Evolutionary conservation across 495 filamentous ascomycete genomes (phyloP), one percentile per base, ranked within the genome.

Genomic region (Xylaria scruposa): DNA sequence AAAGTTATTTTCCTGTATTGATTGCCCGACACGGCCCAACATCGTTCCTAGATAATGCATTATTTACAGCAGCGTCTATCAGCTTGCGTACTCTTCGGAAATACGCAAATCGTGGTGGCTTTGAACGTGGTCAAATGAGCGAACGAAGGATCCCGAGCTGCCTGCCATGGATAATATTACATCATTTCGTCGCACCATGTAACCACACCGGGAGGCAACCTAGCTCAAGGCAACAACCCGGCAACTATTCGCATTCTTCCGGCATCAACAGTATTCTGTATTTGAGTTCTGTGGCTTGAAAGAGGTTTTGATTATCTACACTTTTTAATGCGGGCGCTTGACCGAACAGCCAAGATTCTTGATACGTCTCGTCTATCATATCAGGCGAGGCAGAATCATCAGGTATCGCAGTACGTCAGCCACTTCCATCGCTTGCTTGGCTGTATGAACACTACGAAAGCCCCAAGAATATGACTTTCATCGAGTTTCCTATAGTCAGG

Each of bases 1-100:
- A 17, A 51, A 51, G 19, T 26, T 21, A 8, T 33, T n/a, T 29
- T 6, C 15, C 31, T 53, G 29, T 53, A 38, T 51, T 33, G n/a
- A 46, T 38, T 19, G 53, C 17, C 13, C 33, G 31, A n/a, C 19
- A 13, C 2, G 1, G 9, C 5, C 4, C 15, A 51, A 5, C 19
- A 7, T 4, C 29, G 15, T 67, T 67, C 53, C 31, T 53, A 24
- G 63, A 67, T 67, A 21, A 31, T 51, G 26, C 53, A 31, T 26
- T 21, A n/a, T 7, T n/a, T 4, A 29, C 21, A 21, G 17, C 0
- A 38, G 42, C 29, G 21, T 38, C 26, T 17, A 19, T 46, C 3
- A 17, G 7, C 63, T 24, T 38, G 8, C 46, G n/a, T 46, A 38
- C 46, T 7, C 31, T 60, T 8, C 15, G 31, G 58, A 60, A 38